phyloP scores from a whole-genome alignment of 805 yeast genomes.

The Wickerhamiella lipophila region DNA sequence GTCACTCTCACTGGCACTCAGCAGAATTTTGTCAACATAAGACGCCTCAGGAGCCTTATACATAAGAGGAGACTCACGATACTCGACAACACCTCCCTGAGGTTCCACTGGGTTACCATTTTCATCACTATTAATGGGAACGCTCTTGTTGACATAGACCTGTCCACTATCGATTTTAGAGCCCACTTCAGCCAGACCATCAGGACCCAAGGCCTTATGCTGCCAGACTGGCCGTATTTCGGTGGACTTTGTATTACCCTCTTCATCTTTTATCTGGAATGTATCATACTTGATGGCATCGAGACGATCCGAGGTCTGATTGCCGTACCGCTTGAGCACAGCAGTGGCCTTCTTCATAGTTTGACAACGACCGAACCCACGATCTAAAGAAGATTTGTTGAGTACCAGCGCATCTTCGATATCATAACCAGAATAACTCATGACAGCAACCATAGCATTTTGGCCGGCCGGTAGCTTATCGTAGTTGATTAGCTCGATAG shows the following conservation, averaged over 20 bases:
- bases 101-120: conserved; percentile 35
- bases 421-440: conserved; percentile 98
- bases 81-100: conserved; percentile 38
- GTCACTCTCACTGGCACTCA: conserved; percentile 90
- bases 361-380: conserved; percentile 98
- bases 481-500: conserved; percentile 88
- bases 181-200: conserved; percentile 96
- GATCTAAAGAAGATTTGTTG: conserved; percentile 83
- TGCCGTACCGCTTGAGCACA: conserved; percentile 79
- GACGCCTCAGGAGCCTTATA: conserved; percentile 94
- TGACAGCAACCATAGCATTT: conserved; percentile 96
- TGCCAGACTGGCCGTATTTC: neutral
- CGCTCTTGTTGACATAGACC: conserved; percentile 83
- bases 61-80: conserved; percentile 79
- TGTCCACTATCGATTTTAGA: conserved; percentile 83
- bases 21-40: conserved; percentile 93
- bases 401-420: conserved; percentile 96
- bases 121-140: conserved; percentile 67
- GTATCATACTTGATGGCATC: conserved; percentile 77
- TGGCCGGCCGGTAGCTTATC: conserved; percentile 98
- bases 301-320: conserved; percentile 82
- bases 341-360: conserved; percentile 86
- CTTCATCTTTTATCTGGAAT: conserved; percentile 4
- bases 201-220: conserved; percentile 78
- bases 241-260: neutral